These are phyloP conservation scores for Cyclotella distinguenda DNA, from an alignment of 108 stramenopile species.

Conservation along the genomic window DNA sequence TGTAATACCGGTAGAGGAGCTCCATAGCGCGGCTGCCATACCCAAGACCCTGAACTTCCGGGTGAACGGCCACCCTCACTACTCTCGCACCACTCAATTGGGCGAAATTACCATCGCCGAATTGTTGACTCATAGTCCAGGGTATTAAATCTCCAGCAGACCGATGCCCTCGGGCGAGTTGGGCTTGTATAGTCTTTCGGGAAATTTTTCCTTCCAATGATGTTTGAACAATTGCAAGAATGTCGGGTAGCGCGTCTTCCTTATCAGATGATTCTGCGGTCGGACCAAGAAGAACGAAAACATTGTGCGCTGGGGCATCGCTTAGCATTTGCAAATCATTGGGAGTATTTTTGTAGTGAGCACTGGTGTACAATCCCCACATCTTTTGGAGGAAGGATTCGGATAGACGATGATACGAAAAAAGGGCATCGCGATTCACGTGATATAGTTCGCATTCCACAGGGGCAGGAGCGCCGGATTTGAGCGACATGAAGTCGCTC, in stretches of 20 bases:
- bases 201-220: slow-evolving; percentile 96
- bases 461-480: slow-evolving; percentile 91
- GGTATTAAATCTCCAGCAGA: slow-evolving; percentile 98
- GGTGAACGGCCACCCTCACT: slow-evolving; percentile 98
- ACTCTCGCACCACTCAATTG: slow-evolving; percentile 94
- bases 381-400: slow-evolving; percentile 97
- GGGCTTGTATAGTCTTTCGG: slow-evolving; percentile 88
- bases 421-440: slow-evolving; percentile 98
- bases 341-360: slow-evolving; percentile 99
- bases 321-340: slow-evolving; percentile 99
- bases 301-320: slow-evolving; percentile 97
- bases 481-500: slow-evolving; percentile 51
- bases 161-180: slow-evolving; percentile 91
- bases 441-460: slow-evolving; percentile 93
- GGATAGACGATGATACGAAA: slow-evolving; percentile 96
- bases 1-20: slow-evolving; percentile 90
- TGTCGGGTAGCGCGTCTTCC: slow-evolving; percentile 74
- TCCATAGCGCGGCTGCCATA: slow-evolving; percentile 94
- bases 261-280: slow-evolving; percentile 72
- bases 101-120: slow-evolving; percentile 95
- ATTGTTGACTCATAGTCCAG: slow-evolving; percentile 99
- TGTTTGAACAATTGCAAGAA: slow-evolving; percentile 87
- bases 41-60: slow-evolving; percentile 96
- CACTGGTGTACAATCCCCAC: slow-evolving; percentile 96
- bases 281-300: slow-evolving; percentile 96